These are phyloP conservation scores for Pichia sp. DNA, from an alignment of 1,139 yeast genomes.

Conservation along the genomic window DNA sequence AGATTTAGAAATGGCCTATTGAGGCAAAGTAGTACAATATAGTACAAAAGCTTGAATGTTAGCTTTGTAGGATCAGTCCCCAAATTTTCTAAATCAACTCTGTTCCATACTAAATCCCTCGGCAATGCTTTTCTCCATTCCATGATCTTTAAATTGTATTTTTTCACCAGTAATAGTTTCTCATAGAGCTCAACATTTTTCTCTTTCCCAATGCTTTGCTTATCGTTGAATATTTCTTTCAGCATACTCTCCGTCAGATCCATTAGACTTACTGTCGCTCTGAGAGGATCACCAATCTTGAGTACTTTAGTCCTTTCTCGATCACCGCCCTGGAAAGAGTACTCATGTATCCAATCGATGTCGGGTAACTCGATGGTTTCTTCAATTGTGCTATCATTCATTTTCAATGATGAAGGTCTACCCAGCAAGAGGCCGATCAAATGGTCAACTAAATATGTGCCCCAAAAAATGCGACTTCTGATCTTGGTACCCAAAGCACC, in stretches of 20 bases:
- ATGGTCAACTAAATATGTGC: constrained; percentile 60
- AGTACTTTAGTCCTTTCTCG: constrained; percentile 26
- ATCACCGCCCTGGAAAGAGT: constrained; percentile 21
- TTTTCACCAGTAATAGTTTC: neutral
- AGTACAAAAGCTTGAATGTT: constrained; percentile 52
- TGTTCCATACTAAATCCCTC: constrained; percentile 47
- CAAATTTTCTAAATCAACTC: constrained; percentile 37
- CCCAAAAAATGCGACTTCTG: constrained; percentile 61
- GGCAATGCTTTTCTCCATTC: constrained; percentile 51
- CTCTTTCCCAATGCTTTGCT: constrained; percentile 26
- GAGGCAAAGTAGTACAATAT: constrained; percentile 51
- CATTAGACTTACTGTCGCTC: constrained; percentile 45
- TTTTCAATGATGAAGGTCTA: constrained; percentile 51
- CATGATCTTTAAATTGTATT: constrained; percentile 47
- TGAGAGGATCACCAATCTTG: constrained; percentile 44
- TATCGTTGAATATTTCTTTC: constrained; percentile 41
- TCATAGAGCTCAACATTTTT: constrained; percentile 28
- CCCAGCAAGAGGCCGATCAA: constrained; percentile 56
- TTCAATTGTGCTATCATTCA: constrained; percentile 54
- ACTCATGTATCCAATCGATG: constrained; percentile 52
- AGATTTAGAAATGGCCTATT: constrained; percentile 51
- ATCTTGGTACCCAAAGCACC: constrained; percentile 45
- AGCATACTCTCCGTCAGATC: constrained; percentile 52
- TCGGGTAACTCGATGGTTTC: constrained; percentile 47
- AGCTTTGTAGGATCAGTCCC: constrained; percentile 49